Evolutionary conservation across 495 filamentous ascomycete species (phyloP).

Genomic region (Filosporella fistucella): DNA sequence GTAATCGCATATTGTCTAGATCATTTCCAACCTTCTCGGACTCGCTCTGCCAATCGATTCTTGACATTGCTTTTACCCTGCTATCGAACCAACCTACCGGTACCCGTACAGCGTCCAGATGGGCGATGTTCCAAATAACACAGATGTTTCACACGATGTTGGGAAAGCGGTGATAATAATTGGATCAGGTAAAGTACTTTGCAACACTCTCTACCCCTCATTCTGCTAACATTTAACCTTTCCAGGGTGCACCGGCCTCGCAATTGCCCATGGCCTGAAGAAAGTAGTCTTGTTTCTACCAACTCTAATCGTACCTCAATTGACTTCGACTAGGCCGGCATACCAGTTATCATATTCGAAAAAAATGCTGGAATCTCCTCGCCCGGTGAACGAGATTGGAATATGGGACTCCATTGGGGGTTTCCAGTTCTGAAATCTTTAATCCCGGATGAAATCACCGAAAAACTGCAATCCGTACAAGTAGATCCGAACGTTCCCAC

Average conservation of each 20-base stretch:
- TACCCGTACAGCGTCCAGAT: neutral
- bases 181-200: conserved; percentile 22
- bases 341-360: conserved; percentile 46
- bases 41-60: neutral
- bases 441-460: conserved; percentile 4
- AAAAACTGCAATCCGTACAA: conserved; percentile 22
- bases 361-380: conserved; percentile 28
- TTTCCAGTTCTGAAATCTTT: conserved; percentile 31
- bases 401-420: conserved; percentile 52
- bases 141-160: conserved; percentile 3
- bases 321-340: conserved; percentile 37
- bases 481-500: conserved; percentile 31
- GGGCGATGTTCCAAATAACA: conserved; percentile 1
- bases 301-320: neutral
- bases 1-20: conserved; percentile 1
- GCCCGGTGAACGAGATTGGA: conserved; percentile 48
- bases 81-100: conserved; percentile 2
- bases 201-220: neutral
- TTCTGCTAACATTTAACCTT: conserved; percentile 1
- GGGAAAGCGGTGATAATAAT: conserved; percentile 24
- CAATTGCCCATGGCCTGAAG: conserved; percentile 37
- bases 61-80: no score
- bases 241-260: conserved; percentile 30
- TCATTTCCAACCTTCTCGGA: neutral
- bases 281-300: no score